A percentile compares a stretch with the other conserved stretches of the same genome.
These are phyloP conservation scores for Pterocarpus macrocarpus DNA, from an alignment of 306 rosid species.

Conservation along the genomic window DNA sequence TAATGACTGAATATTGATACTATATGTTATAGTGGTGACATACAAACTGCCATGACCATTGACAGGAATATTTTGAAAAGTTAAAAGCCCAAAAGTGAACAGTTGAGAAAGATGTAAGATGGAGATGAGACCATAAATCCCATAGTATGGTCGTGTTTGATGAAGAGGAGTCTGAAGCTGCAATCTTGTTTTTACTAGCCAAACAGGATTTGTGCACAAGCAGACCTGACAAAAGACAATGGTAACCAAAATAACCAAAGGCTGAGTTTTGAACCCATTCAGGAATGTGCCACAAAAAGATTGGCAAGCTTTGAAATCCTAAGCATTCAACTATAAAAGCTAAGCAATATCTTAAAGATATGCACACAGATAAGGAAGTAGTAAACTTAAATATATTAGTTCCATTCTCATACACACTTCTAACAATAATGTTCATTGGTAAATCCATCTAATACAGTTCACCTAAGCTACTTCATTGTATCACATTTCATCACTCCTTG, in stretches of 20 bases:
- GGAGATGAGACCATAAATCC: slow-evolving; percentile 84
- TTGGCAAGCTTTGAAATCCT: slow-evolving; percentile 29
- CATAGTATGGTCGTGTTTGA: slow-evolving; percentile 86
- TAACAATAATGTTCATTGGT: slow-evolving; percentile 21
- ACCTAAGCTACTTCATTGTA: slow-evolving; percentile 23
- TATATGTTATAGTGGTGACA: neutral
- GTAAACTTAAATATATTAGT: slow-evolving; percentile 8
- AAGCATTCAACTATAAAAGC: slow-evolving; percentile 38
- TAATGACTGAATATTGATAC: slow-evolving; percentile 23
- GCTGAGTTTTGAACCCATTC: slow-evolving; percentile 26
- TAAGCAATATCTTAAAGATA: slow-evolving; percentile 34
- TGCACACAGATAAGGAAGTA: slow-evolving; percentile 23
- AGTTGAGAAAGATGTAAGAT: slow-evolving; percentile 56
- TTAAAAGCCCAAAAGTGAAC: slow-evolving; percentile 48
- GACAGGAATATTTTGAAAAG: slow-evolving; percentile 18
- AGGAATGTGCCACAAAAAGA: slow-evolving; percentile 16
- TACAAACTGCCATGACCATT: neutral
- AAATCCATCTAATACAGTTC: slow-evolving; percentile 37
- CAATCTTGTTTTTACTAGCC: slow-evolving; percentile 97
- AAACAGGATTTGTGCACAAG: slow-evolving; percentile 90
- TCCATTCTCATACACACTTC: slow-evolving; percentile 38
- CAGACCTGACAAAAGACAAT: slow-evolving; percentile 69
- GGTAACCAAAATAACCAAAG: slow-evolving; percentile 43
- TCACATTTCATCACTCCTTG: slow-evolving; percentile 24
- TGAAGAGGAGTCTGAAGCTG: slow-evolving; percentile 97